Evolutionary conservation across 73 alveolate genomes (phyloP), one percentile per base, ranked within the genome.

Genomic region (Durusdinium trenchii): DNA sequence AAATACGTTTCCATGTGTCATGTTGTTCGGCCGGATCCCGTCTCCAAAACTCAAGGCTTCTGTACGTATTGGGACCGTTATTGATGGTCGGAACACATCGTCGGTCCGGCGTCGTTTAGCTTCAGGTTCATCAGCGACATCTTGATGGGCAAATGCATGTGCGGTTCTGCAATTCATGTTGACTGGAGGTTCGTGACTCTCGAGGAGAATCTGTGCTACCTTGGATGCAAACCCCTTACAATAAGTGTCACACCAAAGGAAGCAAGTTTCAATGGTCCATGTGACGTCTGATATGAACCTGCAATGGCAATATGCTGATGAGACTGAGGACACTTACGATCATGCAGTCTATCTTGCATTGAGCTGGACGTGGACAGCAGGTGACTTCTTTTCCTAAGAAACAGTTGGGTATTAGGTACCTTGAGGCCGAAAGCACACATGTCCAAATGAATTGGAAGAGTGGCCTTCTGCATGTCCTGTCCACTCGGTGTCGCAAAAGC

Each of bases 381-480:
- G 5, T 52, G 48, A 6, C 75, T 83, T 9, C 94, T 45, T 4
- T 83, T 83, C 1, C 94, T 46, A 16, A 83, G 30, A 36, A 52
- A 48, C 0, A 52, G 50, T 7, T 47, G 46, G 0, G 93, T 48
- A 12, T 48, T 35, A 0, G 94, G 94, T 1, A 52, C 50, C 1
- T 42, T 14, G 7, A 83, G 51, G 7, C 94, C 94, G 7, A 83
- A 83, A 10, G 26, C n/a, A 7, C 94, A 83, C 94, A 83, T 83
- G 76, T 78, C 89, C 3, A 43, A 78, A 0, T 16, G 45, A 23
- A 61, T 61, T 0, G 28, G 5, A 6, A 28, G 50, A 0, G 62
- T 5, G 42, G 9, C 38, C 64, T 43, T 18, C 28, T 32, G 18
- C 1, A 46, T 16, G 0, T 18, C 26, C 2, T 78, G n/a, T 1